These are phyloP conservation scores for Penicillium angulare DNA, from an alignment of 495 filamentous ascomycete species.

Conservation along the genomic window DNA sequence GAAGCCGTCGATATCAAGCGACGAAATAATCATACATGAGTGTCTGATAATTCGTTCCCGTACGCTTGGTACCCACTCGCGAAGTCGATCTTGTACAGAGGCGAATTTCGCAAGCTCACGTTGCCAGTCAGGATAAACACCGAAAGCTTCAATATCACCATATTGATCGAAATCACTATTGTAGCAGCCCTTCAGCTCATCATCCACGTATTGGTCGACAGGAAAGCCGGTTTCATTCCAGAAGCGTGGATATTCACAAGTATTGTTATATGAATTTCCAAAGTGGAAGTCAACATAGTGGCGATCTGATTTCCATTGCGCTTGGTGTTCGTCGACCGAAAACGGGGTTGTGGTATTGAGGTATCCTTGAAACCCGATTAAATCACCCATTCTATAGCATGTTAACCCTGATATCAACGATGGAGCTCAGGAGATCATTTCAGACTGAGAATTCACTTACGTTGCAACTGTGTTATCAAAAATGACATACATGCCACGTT, in stretches of 20 bases:
- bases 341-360: constrained; percentile 67
- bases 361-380: constrained; percentile 67
- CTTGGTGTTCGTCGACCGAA: constrained; percentile 52
- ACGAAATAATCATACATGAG: constrained; percentile 63
- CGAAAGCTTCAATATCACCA: constrained; percentile 67
- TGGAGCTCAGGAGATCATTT: neutral
- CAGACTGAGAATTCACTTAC: constrained; percentile 35
- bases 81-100: constrained; percentile 71
- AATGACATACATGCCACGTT: constrained; percentile 67
- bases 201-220: constrained; percentile 43
- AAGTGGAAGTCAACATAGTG: constrained; percentile 64
- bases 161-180: constrained; percentile 72
- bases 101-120: constrained; percentile 71
- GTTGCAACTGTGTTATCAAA: constrained; percentile 72
- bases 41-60: constrained; percentile 58
- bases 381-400: constrained; percentile 57
- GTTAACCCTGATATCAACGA: neutral
- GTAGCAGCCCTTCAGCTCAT: constrained; percentile 57
- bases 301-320: constrained; percentile 56
- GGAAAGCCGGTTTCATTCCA: constrained; percentile 63
- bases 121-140: constrained; percentile 66
- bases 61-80: constrained; percentile 67
- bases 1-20: constrained; percentile 68
- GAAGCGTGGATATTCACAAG: constrained; percentile 64
- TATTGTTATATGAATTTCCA: constrained; percentile 55